Base-by-base conservation (phyloP, 2,329 filamentous ascomycete genomes). In the Alternaria metachromatica region DNA sequence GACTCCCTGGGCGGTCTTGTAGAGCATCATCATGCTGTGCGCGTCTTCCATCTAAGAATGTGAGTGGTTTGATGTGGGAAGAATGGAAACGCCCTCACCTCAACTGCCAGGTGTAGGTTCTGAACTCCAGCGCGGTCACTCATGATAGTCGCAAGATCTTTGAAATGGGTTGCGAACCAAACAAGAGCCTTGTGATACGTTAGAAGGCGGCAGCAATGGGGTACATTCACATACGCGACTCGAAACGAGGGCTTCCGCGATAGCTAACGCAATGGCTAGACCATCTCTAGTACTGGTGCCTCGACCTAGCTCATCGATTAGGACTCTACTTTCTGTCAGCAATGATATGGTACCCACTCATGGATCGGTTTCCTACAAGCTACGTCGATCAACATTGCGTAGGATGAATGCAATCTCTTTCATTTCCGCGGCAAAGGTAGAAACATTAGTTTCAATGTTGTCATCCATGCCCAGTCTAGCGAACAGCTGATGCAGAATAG, bases 151-250 rank as follows among this genome's bases (percentile, higher is more conserved):
- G 94, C 90, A 3, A 99, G 84, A 65, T 97, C 92, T 37, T 88
- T 85, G 76, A 97, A 99, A 76, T 99, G 96, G 0, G 96, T 98
- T 2, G 91, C 93, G 80, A 99, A 99, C 90, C 93, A 97, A 0
- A 97, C 89, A 0, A 92, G 85, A 0, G 94, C 90, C 63, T 88
- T 63, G 18, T 26, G 5, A 25, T 20, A 9, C 11, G 20, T 62
- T 60, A 70, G 51, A 21, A 55, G 12, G 12, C 11, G 9, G 12
- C 18, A n/a, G 9, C n/a, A 25, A 12, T 11, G 9, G 30, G 18
- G 6, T 46, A 4, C 7, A 3, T 41, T 4, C 6, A 56, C 69
- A 30, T 62, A 76, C 77, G 46, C 69, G 86, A 70, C 89, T 96
- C 63, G 94, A 87, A 5, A 97, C 87, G 4, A 99, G 84, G 0